Evolutionary conservation across 306 rosid species (phyloP), one percentile per base, ranked within the genome.

Genomic region (Senna tora): DNA sequence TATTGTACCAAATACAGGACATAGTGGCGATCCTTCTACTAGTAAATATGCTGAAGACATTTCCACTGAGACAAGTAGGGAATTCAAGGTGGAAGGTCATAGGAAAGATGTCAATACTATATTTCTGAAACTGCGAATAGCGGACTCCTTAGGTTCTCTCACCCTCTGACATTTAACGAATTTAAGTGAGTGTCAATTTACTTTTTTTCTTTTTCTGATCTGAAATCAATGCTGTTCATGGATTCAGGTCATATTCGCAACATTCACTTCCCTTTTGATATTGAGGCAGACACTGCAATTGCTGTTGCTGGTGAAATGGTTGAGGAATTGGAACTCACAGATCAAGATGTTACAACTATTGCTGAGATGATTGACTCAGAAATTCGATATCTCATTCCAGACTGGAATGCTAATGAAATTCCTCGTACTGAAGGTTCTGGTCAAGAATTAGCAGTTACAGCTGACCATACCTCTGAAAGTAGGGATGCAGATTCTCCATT

Each of bases 301-400:
- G 82, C 93, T 34, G 97, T 95, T 78, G 99, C 99, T 1, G 81
- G 97, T 83, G 99, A 95, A 89, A 95, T 92, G 99, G 99, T 95
- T 34, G 87, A 88, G 80, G 96, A 95, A 80, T 84, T 95, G 75
- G 96, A 89, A 77, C 93, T 95, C 20, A 87, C 96, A 58, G 92
- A 95, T 83, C 96, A 95, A 81, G 96, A 95, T 81, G 93, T 86
- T 75, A 82, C 99, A 12, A 80, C 93, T 19, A 85, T 95, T 76
- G 92, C 99, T 64, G 85, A 78, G 78, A 87, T 89, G 80, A 95
- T 95, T 58, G 89, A 95, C 72, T 74, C 81, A 0, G 97, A 95
- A 88, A 85, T 95, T 75, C 86, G 45, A 50, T 81, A 69, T 28
- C 96, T 79, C 71, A 80, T 79, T 75, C 96, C 93, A 52, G 86